Percentiles rank a stretch among this genome's conserved stretches.
phyloP scores from a whole-genome alignment of 306 rosid species.

The Cicer bijugum region DNA sequence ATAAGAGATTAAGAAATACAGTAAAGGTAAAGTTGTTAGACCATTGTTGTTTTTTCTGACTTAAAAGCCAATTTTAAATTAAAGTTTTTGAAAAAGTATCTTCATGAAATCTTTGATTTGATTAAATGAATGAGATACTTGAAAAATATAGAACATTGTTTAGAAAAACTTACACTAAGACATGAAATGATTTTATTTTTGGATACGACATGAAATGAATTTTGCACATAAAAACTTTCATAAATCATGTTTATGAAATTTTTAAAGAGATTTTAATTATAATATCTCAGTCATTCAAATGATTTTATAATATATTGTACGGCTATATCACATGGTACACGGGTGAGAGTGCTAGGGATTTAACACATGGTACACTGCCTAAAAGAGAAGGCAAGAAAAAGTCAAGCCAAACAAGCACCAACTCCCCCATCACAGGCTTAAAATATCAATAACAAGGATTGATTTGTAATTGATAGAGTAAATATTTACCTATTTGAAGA shows the following conservation, averaged over 20 bases:
- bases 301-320: too few relatives aligned
- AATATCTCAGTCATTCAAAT: too few relatives aligned
- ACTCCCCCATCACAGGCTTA: background rate
- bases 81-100: background rate
- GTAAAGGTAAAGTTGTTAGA: background rate
- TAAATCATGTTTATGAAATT: background rate
- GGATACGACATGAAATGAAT: too few relatives aligned
- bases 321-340: too few relatives aligned
- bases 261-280: background rate
- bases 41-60: background rate
- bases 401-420: background rate
- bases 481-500: constrained; percentile 73
- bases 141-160: too few relatives aligned
- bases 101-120: background rate
- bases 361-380: too few relatives aligned
- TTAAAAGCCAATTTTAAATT: constrained; percentile 1
- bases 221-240: background rate
- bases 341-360: too few relatives aligned
- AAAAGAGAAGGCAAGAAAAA: background rate
- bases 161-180: too few relatives aligned
- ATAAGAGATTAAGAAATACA: background rate
- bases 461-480: constrained; percentile 11
- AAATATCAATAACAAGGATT: background rate
- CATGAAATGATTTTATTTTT: too few relatives aligned
- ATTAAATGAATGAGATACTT: too few relatives aligned